These are phyloP conservation scores for Colletotrichum orbiculare DNA, from an alignment of 2,329 filamentous ascomycete genomes.

Conservation along the genomic window DNA sequence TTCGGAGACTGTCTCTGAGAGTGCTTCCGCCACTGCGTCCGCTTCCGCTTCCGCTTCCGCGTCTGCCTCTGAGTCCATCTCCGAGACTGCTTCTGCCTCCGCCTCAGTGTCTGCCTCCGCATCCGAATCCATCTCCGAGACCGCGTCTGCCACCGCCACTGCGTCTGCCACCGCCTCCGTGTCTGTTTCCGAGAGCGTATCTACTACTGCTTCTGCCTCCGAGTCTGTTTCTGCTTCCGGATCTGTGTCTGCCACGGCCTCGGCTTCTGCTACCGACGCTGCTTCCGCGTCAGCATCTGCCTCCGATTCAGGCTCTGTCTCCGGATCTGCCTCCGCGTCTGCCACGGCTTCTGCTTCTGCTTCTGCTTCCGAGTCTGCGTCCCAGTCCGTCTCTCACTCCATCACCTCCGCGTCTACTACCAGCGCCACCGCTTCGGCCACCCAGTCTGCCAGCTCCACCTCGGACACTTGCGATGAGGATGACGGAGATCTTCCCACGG, in stretches of 20 bases:
- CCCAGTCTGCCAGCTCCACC: conserved; percentile 18
- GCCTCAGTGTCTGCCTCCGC: conserved; percentile 24
- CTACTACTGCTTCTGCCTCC: not conserved
- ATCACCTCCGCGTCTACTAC: conserved; percentile 2
- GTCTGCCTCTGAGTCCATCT: conserved; percentile 19
- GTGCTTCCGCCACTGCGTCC: not conserved
- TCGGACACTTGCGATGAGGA: conserved; percentile 33
- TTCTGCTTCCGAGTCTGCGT: conserved; percentile 3
- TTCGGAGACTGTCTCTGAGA: conserved; percentile 1
- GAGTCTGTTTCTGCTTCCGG: conserved; percentile 33
- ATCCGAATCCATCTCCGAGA: conserved; percentile 22
- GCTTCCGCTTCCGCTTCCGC: conserved; percentile 8
- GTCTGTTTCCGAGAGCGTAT: not conserved
- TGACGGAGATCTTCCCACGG: conserved; percentile 22
- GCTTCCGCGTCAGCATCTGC: not conserved
- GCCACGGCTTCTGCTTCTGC: not conserved
- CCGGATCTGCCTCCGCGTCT: conserved; percentile 1
- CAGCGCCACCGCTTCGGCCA: conserved; percentile 17
- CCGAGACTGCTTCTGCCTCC: conserved; percentile 14
- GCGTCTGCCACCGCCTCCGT: conserved; percentile 14
- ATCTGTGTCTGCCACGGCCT: not conserved
- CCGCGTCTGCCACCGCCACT: not conserved
- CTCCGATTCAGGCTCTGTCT: not conserved
- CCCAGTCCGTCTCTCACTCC: conserved; percentile 3
- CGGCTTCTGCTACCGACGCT: too few relatives aligned